A percentile compares a stretch with the other conserved stretches of the same genome.
These are phyloP conservation scores for Gossypium stocksii DNA, from an alignment of 345 rosid genomes.

Conservation along the genomic window DNA sequence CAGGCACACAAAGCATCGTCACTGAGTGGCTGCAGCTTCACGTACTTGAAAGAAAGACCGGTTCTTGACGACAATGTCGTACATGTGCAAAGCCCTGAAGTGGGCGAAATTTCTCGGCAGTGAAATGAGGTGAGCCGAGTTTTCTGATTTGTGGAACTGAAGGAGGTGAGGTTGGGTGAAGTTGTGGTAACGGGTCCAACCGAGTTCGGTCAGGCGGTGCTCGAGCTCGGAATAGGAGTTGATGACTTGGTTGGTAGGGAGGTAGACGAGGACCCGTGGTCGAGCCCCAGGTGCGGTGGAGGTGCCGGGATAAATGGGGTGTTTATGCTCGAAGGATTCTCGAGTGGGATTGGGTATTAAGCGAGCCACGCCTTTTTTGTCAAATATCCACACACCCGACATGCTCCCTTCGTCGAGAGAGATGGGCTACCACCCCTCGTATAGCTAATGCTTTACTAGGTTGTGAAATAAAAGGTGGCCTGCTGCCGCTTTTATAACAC, in stretches of 20 bases:
- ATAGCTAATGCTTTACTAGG: neutral
- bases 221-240: conserved; percentile 46
- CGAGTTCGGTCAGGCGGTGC: conserved; percentile 47
- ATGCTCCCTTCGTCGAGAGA: conserved; percentile 12
- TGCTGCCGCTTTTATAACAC: neutral
- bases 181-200: conserved; percentile 58
- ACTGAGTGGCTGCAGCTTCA: conserved; percentile 22
- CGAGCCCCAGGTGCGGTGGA: conserved; percentile 74
- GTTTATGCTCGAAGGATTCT: conserved; percentile 56
- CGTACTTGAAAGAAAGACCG: conserved; percentile 59
- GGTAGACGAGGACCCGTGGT: conserved; percentile 56
- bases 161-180: conserved; percentile 34
- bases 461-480: neutral
- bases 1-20: neutral
- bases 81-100: conserved; percentile 48
- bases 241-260: conserved; percentile 54
- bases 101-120: conserved; percentile 39
- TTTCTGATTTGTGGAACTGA: conserved; percentile 56
- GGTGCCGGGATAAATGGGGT: conserved; percentile 38
- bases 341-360: conserved; percentile 48
- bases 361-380: conserved; percentile 29
- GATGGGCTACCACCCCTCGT: neutral
- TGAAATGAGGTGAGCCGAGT: conserved; percentile 49
- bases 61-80: conserved; percentile 66
- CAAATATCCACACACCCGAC: conserved; percentile 61